Conservation (phyloP, 352 stramenopile species). For the Phytophthora capsici region DNA sequence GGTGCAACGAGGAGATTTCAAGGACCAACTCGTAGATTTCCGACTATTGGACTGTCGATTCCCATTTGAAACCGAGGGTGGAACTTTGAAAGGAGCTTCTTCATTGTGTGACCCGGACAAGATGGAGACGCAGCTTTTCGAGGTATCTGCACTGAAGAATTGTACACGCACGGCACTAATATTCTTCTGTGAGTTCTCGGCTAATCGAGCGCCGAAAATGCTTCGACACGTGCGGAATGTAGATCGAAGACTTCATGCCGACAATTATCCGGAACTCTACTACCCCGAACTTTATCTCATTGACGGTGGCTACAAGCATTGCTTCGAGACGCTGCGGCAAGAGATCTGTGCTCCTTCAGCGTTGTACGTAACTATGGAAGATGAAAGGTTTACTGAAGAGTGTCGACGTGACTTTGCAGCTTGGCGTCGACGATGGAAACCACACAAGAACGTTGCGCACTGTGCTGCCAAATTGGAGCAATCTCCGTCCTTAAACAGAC, state of each 20-base stretch:
- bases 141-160: conserved; percentile 13
- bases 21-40: conserved; percentile 34
- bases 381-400: conserved; percentile 46
- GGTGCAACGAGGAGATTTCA: conserved; percentile 48
- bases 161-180: conserved; percentile 52
- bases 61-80: conserved; percentile 55
- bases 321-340: conserved; percentile 52
- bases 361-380: conserved; percentile 57
- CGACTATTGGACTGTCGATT: conserved; percentile 69
- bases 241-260: conserved; percentile 63
- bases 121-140: conserved; percentile 55
- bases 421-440: conserved; percentile 57
- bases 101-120: conserved; percentile 50
- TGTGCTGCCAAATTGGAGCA: conserved; percentile 50
- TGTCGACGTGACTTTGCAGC: conserved; percentile 59
- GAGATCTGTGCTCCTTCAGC: conserved; percentile 43
- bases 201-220: conserved; percentile 76
- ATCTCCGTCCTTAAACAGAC: conserved; percentile 5
- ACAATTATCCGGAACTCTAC: conserved; percentile 64
- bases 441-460: conserved; percentile 43
- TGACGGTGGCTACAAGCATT: conserved; percentile 77
- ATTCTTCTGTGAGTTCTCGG: conserved; percentile 78
- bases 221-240: conserved; percentile 69
- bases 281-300: conserved; percentile 79
- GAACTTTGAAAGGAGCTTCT: conserved; percentile 43